Evolutionary conservation across 768 basidiomycete genomes (phyloP).

Genomic region (Leccinum rimulosum): DNA sequence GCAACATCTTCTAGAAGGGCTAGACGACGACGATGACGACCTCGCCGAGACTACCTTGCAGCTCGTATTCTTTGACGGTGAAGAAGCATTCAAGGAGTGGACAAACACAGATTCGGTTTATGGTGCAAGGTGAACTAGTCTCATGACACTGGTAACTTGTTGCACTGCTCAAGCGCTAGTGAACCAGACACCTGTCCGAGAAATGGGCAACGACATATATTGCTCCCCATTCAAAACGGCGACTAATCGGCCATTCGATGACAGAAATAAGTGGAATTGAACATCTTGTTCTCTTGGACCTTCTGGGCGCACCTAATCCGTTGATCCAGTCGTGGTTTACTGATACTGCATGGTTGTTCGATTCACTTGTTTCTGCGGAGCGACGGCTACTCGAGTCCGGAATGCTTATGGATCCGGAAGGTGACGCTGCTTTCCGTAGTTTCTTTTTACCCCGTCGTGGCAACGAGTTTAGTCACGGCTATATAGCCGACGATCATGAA

Average conservation of each 20-base stretch:
- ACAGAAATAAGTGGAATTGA: slow-evolving; percentile 80
- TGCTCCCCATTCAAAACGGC: slow-evolving; percentile 56
- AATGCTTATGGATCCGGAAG: slow-evolving; percentile 50
- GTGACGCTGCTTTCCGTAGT: slow-evolving; percentile 46
- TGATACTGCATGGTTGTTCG: slow-evolving; percentile 93
- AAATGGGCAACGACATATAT: slow-evolving; percentile 77
- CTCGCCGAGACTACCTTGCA: slow-evolving; percentile 83
- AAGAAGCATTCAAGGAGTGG: slow-evolving; percentile 94
- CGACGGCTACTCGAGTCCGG: slow-evolving; percentile 62
- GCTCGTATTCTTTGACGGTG: slow-evolving; percentile 94
- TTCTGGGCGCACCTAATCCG: slow-evolving; percentile 79
- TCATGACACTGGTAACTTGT: not conserved
- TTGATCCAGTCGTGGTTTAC: slow-evolving; percentile 76
- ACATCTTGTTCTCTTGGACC: slow-evolving; percentile 88
- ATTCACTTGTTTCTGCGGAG: slow-evolving; percentile 73
- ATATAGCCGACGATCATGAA: slow-evolving; percentile 90
- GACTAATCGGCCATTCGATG: slow-evolving; percentile 48
- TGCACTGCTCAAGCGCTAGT: slow-evolving; percentile 1
- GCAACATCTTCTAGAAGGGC: slow-evolving; percentile 50
- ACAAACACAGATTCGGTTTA: slow-evolving; percentile 89
- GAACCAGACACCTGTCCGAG: slow-evolving; percentile 76
- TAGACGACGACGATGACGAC: slow-evolving; percentile 66
- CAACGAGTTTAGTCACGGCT: slow-evolving; percentile 42
- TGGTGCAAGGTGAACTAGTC: slow-evolving; percentile 70
- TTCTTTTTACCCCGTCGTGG: slow-evolving; percentile 60